Evolutionary conservation across 768 basidiomycete genomes (phyloP), one percentile per base, ranked within the genome.

Genomic region (Multifurca ochricompacta): DNA sequence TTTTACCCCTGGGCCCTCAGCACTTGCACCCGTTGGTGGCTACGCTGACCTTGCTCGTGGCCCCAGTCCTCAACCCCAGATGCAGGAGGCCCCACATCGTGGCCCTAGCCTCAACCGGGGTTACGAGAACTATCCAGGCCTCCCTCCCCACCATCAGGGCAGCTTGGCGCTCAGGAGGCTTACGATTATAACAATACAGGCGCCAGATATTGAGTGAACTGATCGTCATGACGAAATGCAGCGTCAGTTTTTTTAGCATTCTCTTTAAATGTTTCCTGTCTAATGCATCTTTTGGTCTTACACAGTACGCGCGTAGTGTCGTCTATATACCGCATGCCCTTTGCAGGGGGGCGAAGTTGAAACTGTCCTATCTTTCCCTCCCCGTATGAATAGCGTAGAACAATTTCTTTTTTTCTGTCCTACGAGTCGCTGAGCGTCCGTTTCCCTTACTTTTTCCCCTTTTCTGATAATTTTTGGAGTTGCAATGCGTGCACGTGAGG

Each of bases 21-120:
- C 70, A 46, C 73, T 83, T 41, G 80, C 82, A 13, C 80, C 85
- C 23, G 80, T 86, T 52, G 87, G 85, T 53, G 87, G 86, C 19
- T 91, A 91, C 63, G 89, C 87, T 43, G 87, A 91, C 66, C 76
- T 90, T 43, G 77, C 86, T 52, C 85, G 88, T 58, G 88, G 85
- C 30, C 73, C 82, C 8, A 85, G 80, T 68, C 80, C 83, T 16
- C 77, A 78, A 58, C 87, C 86, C 16, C 77, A 72, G 54, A 83
- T 84, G 81, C 72, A 75, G 47, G 75, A 83, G 48, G 31, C 46
- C 64, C 67, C 77, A 31, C 59, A 61, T 30, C 75, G 74, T 54
- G 77, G 75, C 30, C 74, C 78, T 14, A 81, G 77, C 65, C 49
- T 74, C 56, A 70, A 63, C 57, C 73, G 75, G 40, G 72, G 72